Percentiles rank a stretch among this genome's conserved stretches.
phyloP scores from a whole-genome alignment of 1,284 basidiomycete genomes.

The Malassezia japonica region DNA sequence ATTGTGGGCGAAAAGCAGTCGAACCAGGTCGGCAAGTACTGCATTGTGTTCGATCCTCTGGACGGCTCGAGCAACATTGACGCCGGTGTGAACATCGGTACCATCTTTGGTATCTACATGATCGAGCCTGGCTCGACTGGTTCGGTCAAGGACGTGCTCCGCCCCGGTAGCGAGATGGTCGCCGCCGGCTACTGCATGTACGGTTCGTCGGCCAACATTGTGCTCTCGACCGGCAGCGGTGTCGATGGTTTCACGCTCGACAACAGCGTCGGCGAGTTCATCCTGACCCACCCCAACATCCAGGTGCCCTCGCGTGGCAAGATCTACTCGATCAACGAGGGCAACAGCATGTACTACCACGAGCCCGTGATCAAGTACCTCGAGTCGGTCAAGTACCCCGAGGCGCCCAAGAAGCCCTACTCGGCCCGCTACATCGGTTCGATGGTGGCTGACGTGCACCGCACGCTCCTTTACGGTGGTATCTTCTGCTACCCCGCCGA shows the following conservation, averaged over 20 bases:
- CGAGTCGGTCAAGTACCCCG: constrained; percentile 75
- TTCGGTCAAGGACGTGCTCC: constrained; percentile 72
- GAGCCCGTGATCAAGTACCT: constrained; percentile 62
- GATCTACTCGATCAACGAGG: constrained; percentile 99
- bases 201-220: constrained; percentile 93
- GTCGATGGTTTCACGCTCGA: constrained; percentile 99
- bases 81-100: constrained; percentile 99
- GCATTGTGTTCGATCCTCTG: constrained; percentile 96
- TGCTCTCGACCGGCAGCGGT: constrained; percentile 85
- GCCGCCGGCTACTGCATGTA: constrained; percentile 79
- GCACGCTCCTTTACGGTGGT: constrained; percentile 91
- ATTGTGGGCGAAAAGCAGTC: constrained; percentile 59
- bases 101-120: constrained; percentile 96
- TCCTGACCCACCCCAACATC: constrained; percentile 96
- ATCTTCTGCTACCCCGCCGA: constrained; percentile 98
- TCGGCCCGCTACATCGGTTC: constrained; percentile 77
- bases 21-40: constrained; percentile 55
- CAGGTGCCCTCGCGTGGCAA: constrained; percentile 86
- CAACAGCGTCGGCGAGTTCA: constrained; percentile 78
- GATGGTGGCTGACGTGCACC: constrained; percentile 97
- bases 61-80: constrained; percentile 99
- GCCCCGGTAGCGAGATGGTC: constrained; percentile 93
- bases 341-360: constrained; percentile 90
- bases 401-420: constrained; percentile 49
- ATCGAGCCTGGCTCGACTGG: constrained; percentile 66